Evolutionary conservation across 805 yeast species (phyloP).

Genomic region (Candida parachauliodes): DNA sequence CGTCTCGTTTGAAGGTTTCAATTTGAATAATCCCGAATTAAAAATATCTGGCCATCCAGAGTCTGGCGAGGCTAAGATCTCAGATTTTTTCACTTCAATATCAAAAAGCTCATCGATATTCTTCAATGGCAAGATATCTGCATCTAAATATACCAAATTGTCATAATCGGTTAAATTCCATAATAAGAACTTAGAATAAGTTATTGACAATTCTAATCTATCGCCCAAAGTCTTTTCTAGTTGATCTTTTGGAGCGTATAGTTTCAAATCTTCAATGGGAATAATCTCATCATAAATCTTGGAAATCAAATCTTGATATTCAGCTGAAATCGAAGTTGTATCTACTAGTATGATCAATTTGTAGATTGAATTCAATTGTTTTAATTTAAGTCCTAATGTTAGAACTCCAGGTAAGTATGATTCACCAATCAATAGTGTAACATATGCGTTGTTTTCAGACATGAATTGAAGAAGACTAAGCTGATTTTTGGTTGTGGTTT

Average conservation of each 20-base stretch:
- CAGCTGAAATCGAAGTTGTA: slow-evolving; percentile 12
- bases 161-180: slow-evolving; percentile 23
- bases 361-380: slow-evolving; percentile 15
- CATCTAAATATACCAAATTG: slow-evolving; percentile 22
- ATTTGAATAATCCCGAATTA: slow-evolving; percentile 25
- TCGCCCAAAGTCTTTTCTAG: slow-evolving; percentile 20
- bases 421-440: slow-evolving; percentile 25
- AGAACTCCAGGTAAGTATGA: slow-evolving; percentile 26
- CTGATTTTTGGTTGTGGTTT: too few relatives aligned
- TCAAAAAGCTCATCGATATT: slow-evolving; percentile 20
- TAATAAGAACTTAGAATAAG: slow-evolving; percentile 24
- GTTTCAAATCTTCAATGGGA: slow-evolving; percentile 17
- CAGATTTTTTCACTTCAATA: slow-evolving; percentile 6
- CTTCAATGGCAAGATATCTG: slow-evolving; percentile 24
- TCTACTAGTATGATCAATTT: slow-evolving; percentile 19
- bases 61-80: slow-evolving; percentile 25
- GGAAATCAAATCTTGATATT: slow-evolving; percentile 18
- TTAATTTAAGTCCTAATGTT: slow-evolving; percentile 19
- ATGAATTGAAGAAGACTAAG: background rate
- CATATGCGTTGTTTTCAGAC: slow-evolving; percentile 16
- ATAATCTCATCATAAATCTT: slow-evolving; percentile 23
- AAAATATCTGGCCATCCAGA: slow-evolving; percentile 33
- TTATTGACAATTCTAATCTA: slow-evolving; percentile 23
- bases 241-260: slow-evolving; percentile 17
- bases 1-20: slow-evolving; percentile 18